Evolutionary conservation across 441 rosid species (phyloP).

Genomic region (Biscutella laevigata): DNA sequence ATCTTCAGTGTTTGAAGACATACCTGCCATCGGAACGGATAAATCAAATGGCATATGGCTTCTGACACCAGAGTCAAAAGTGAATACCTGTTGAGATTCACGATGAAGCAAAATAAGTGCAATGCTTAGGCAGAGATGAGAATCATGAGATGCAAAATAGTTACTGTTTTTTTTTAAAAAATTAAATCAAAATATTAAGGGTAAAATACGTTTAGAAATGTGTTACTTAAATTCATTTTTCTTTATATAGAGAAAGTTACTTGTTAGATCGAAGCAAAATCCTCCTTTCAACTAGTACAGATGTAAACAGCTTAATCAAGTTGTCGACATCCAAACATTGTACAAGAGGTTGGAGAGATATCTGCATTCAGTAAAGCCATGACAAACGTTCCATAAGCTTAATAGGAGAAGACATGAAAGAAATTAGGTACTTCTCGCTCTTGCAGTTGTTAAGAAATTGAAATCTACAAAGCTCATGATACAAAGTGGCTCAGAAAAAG

Average conservation of each 20-base stretch:
- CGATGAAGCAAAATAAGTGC: slow-evolving; percentile 8
- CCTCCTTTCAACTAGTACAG: slow-evolving; percentile 89
- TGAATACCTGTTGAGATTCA: slow-evolving; percentile 56
- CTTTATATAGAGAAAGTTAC: slow-evolving; percentile 34
- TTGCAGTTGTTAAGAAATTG: slow-evolving; percentile 1
- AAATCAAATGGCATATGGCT: slow-evolving; percentile 94
- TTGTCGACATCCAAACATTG: slow-evolving; percentile 96
- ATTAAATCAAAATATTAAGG: too few relatives aligned
- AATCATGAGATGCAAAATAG: not conserved
- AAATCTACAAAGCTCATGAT: not conserved
- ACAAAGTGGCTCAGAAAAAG: slow-evolving; percentile 4
- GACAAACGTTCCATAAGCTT: slow-evolving; percentile 4
- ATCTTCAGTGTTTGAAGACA: slow-evolving; percentile 20
- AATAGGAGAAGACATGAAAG: not conserved
- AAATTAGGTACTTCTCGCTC: not conserved
- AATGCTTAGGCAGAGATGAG: not conserved
- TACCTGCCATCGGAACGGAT: slow-evolving; percentile 99
- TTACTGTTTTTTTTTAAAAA: too few relatives aligned
- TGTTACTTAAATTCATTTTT: not conserved
- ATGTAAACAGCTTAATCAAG: slow-evolving; percentile 73
- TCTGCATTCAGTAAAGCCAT: slow-evolving; percentile 47
- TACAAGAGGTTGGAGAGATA: slow-evolving; percentile 90
- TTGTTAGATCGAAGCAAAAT: slow-evolving; percentile 89
- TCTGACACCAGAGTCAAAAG: slow-evolving; percentile 87
- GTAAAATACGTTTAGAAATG: not conserved